Evolutionary conservation across 495 filamentous ascomycete species (phyloP), one percentile per base, ranked within the genome.

Genomic region (Penicillium lagena): DNA sequence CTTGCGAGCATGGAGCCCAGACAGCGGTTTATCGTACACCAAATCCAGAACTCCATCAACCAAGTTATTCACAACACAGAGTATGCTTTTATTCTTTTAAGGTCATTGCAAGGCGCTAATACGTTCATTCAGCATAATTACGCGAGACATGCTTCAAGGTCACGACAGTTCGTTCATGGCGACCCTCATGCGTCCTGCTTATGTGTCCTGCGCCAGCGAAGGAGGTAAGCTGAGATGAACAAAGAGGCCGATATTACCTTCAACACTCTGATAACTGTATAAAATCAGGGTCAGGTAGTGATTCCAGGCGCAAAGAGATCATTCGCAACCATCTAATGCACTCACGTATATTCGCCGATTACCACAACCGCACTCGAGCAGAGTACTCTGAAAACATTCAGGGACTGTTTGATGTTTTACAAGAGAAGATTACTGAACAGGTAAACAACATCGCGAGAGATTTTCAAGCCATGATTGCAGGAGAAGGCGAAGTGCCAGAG

Each of bases 121-220:
- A 13, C 39, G 12, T 14, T 10, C 9, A 13, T 12, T 5, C 8
- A 61, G 53, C 15, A 30, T 22, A 17, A 42, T 51, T 6, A 44
- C 37, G 12, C 9, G 31, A 9, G 51, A 61, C 37, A 45, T 51
- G 11, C 34, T 51, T 5, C 12, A 46, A 7, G 46, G 42, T 9
- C 53, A 58, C 10, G 3, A 14, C n/a, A 38, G 27, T 40, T 59
- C 60, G 7, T 57, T 49, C 15, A 61, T 64, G 2, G 41, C 55
- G 0, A 41, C 32, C 1, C 35, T 57, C 15, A 64, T 64, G 58
- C 47, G 37, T 1, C 42, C 52, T 0, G 51, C 42, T 0, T 63
- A 63, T 40, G 44, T 35, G 11, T 13, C 10, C 12, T 55, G 49
- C 28, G 53, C 15, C 9, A 15, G 12, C 7, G 38, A 57, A 38